Base-by-base conservation (phyloP, 1,284 basidiomycete species). In the Ceratorhiza oryzae-sativae region DNA sequence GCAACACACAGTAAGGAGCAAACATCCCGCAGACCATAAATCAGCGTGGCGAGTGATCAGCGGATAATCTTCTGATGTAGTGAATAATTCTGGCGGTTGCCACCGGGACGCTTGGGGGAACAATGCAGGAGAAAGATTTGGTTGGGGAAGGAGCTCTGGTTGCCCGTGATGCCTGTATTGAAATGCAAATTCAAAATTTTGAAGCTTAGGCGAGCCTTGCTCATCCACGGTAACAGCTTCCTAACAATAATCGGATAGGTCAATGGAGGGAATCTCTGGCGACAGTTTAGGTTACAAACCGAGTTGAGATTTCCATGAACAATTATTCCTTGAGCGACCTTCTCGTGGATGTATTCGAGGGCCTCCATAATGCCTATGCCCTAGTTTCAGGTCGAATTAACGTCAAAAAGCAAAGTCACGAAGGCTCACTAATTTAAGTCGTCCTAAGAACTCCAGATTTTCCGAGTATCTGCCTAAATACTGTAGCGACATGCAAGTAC, bases 11-110 rank as follows among this genome's bases (percentile, higher is more conserved):
- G 36, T 23, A 10, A 53, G 27, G 3, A 67, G n/a, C 12, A 67
- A 18, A 23, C 63, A 67, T 1, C 63, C 63, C 8, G 25, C 34
- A 18, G 63, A 48, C 63, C 63, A 67, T 6, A 67, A 18, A 27
- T 67, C 63, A 5, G 46, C 20, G 20, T 55, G 25, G 3, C 63
- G 63, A 27, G 63, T 67, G 4, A 53, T 13, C 10, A 53, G n/a
- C 10, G 63, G 49, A 34, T 36, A 51, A 53, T 41, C 63, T 2
- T 18, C 25, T 4, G 20, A 15, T 27, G 30, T 2, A 4, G 8
- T 13, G 18, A 67, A 67, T 23, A 67, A 4, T 23, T 67, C 63
- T 30, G 63, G 63, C 23, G 63, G 32, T 9, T 67, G 63, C 63
- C 63, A 67, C 30, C 63, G 30, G 10, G 63, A 53, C 0, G 49